Evolutionary conservation across 23 red algal species (phyloP), one percentile per base, ranked within the genome.

Genomic region (Agarophyton chilense): DNA sequence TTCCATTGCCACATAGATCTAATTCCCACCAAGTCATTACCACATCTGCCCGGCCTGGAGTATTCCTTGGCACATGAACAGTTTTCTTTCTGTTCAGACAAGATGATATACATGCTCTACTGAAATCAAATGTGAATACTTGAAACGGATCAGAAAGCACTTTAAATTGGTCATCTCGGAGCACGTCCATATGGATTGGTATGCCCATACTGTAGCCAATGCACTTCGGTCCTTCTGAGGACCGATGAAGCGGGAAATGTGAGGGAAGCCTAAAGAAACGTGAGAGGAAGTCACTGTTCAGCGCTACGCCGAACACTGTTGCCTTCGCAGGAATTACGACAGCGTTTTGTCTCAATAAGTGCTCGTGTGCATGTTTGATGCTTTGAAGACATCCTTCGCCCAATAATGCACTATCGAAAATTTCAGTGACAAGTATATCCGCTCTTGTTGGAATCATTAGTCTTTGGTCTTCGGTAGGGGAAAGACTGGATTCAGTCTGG

Each of bases 11-110:
- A 47, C 56, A 67, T 19, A 91, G 77, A 50, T 91, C 88, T 13
- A 91, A 54, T 19, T 82, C 88, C 88, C 88, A 91, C 88, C 88
- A 91, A 12, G 77, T 82, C 40, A 91, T 16, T 12, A 91, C 62
- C 12, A 75, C 76, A 61, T 81, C 40, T 41, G 88, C 54, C 19
- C 32, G 10, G 10, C 88, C 88, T 21, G 45, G 54, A 26, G 22
- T 42, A 24, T 54, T 89, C 39, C 71, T 60, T 56, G 24, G 54
- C 0, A 89, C 41, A 34, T 55, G n/a, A 47, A 77, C 25, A 2
- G 70, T 58, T 4, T 79, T 28, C 14, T 17, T 77, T 78, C 73
- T 56, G 13, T 79, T 71, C 24, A 62, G 18, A 32, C 49, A 56
- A 2, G 46, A 53, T 22, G 35, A 26, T 3, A 77, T 43, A 21